These are phyloP conservation scores for Typha latifolia DNA, from an alignment of 176 grass and related monocot species.

Conservation along the genomic window DNA sequence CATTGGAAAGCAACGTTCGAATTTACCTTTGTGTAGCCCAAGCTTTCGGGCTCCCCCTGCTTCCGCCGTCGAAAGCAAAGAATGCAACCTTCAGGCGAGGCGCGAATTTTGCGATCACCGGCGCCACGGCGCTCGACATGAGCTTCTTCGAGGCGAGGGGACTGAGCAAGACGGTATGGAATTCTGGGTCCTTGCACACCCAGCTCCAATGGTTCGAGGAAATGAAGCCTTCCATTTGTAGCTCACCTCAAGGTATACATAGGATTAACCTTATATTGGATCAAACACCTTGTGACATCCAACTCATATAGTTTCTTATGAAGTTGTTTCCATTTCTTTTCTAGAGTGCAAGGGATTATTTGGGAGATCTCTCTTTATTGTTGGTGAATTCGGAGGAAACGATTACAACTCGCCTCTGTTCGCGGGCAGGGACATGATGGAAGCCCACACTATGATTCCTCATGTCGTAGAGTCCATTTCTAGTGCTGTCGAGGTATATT, in stretches of 20 bases:
- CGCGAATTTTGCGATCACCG: constrained; percentile 46
- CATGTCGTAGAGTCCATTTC: constrained; percentile 15
- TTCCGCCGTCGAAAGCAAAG: constrained; percentile 27
- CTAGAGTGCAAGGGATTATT: constrained; percentile 32
- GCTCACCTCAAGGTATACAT: constrained; percentile 11
- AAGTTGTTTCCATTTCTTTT: constrained; percentile 7
- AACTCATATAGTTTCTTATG: neutral
- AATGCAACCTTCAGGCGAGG: constrained; percentile 22
- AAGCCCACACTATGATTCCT: constrained; percentile 15
- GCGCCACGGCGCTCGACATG: constrained; percentile 22
- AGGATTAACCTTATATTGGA: no score
- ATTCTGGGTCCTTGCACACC: constrained; percentile 29
- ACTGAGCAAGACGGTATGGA: constrained; percentile 14
- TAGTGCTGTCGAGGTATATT: constrained; percentile 26
- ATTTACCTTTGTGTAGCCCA: constrained; percentile 12
- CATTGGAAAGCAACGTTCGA: no score
- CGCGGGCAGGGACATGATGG: constrained; percentile 6
- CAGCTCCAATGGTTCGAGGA: constrained; percentile 43
- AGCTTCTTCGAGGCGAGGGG: constrained; percentile 33
- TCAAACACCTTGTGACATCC: neutral
- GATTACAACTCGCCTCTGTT: constrained; percentile 36
- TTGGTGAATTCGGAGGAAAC: constrained; percentile 55
- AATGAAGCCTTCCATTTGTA: constrained; percentile 22
- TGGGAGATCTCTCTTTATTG: constrained; percentile 27
- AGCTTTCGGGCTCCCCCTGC: constrained; percentile 26